Conservation (phyloP, 176 grass and related monocot genomes). For the Carex kokanica region DNA sequence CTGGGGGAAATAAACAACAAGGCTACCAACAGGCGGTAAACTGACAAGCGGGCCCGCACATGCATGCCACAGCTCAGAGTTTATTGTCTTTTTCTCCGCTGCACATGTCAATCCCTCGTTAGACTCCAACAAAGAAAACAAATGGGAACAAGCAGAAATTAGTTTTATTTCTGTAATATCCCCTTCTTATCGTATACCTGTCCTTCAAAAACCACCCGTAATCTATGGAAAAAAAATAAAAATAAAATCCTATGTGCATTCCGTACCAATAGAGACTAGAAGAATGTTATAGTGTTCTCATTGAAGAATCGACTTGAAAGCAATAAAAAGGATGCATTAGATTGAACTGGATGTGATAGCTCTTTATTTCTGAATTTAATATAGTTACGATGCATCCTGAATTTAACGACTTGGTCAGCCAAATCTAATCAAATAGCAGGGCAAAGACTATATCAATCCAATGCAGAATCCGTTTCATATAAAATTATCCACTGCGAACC, state of each 20-base stretch:
- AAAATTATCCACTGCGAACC: neutral
- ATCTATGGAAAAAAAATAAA: neutral
- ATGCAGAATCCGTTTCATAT: neutral
- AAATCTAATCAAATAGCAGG: slow-evolving; percentile 13
- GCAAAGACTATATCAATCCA: neutral
- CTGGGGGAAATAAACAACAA: slow-evolving; percentile 99
- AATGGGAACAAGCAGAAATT: neutral
- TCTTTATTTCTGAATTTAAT: neutral
- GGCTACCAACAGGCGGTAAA: slow-evolving; percentile 91
- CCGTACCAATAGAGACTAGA: neutral
- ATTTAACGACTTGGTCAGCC: neutral
- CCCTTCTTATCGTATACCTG: neutral
- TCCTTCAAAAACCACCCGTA: neutral
- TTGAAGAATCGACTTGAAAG: neutral
- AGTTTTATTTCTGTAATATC: neutral
- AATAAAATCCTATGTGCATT: neutral
- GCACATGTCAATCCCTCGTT: slow-evolving; percentile 28
- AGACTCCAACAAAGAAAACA: neutral
- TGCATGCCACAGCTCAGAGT: slow-evolving; percentile 92
- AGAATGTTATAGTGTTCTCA: neutral
- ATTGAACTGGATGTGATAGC: neutral
- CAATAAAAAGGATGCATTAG: neutral
- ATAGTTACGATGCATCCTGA: neutral
- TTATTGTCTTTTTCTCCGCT: slow-evolving; percentile 86
- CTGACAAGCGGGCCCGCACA: slow-evolving; percentile 91